Percentiles rank a stretch among this genome's conserved stretches.
phyloP scores from a whole-genome alignment of 106 monocot species.

The Dendrobium huoshanense region DNA sequence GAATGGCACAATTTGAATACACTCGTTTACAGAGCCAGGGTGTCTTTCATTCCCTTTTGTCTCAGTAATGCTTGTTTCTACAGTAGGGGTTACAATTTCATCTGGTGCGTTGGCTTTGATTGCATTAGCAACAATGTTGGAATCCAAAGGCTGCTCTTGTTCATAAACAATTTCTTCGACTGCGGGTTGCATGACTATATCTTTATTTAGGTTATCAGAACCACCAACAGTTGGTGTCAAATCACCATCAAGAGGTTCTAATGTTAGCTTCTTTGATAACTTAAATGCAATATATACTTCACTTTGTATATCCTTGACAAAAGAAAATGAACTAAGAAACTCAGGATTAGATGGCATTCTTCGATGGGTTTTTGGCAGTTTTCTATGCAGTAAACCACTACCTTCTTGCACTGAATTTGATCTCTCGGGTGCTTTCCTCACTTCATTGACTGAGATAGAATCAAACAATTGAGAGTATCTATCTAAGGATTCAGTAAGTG shows the following conservation, averaged over 20 bases:
- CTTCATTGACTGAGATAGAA: constrained; percentile 23
- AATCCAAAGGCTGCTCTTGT: background rate
- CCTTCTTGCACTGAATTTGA: constrained; percentile 7
- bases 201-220: background rate
- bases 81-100: background rate
- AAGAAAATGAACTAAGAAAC: constrained; percentile 8
- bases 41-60: background rate
- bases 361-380: constrained; percentile 11
- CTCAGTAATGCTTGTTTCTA: background rate
- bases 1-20: background rate
- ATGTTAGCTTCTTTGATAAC: background rate
- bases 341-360: constrained; percentile 23
- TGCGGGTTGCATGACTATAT: background rate
- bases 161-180: background rate
- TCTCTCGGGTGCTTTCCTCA: constrained; percentile 14
- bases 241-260: background rate
- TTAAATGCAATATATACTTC: constrained; percentile 2
- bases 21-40: background rate
- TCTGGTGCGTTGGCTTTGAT: background rate
- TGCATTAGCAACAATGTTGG: background rate
- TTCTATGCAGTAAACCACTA: constrained; percentile 11
- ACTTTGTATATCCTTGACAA: constrained; percentile 13
- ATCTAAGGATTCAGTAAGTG: constrained; percentile 42
- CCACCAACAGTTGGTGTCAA: background rate
- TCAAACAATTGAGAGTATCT: constrained; percentile 39